These are phyloP conservation scores for Juglanconis oblonga DNA, from an alignment of 2,329 filamentous ascomycete genomes.

Conservation along the genomic window DNA sequence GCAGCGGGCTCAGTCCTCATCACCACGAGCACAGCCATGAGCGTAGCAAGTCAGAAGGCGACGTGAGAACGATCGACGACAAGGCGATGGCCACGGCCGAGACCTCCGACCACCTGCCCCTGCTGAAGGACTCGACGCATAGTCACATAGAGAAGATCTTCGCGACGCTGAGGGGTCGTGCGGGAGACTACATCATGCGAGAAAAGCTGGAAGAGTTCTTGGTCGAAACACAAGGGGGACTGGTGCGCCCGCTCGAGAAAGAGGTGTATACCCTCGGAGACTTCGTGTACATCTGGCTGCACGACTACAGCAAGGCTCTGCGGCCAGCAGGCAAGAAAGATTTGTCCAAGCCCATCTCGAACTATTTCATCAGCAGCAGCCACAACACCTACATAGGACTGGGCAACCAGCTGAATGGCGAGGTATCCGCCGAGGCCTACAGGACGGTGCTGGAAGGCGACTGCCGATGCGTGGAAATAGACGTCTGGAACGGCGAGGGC, in stretches of 20 bases:
- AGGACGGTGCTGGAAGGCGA: conserved; percentile 70
- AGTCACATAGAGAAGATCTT: conserved; percentile 48
- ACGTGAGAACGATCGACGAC: conserved; percentile 2
- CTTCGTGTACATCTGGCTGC: conserved; percentile 49
- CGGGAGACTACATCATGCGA: conserved; percentile 23
- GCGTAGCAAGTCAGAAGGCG: conserved; percentile 10
- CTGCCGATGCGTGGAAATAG: conserved; percentile 90
- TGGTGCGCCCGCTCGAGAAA: conserved; percentile 30
- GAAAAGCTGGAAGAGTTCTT: conserved; percentile 48
- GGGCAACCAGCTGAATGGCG: conserved; percentile 80
- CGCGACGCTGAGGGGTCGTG: conserved; percentile 37
- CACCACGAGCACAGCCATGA: conserved; percentile 1
- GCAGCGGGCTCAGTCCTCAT: conserved; percentile 9
- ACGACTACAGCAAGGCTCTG: conserved; percentile 40
- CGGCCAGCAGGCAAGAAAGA: conserved; percentile 51
- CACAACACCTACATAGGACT: conserved; percentile 88
- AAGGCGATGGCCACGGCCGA: conserved; percentile 1
- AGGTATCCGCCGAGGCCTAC: conserved; percentile 75
- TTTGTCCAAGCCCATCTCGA: conserved; percentile 67
- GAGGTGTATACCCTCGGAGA: conserved; percentile 44
- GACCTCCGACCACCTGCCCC: conserved; percentile 28
- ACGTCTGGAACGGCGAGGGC: conserved; percentile 79
- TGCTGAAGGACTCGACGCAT: conserved; percentile 47
- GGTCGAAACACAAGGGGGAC: conserved; percentile 46
- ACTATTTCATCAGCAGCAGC: conserved; percentile 93